These are phyloP conservation scores for Oryza officinalis DNA, from an alignment of 176 grass and related monocot species.

Conservation along the genomic window DNA sequence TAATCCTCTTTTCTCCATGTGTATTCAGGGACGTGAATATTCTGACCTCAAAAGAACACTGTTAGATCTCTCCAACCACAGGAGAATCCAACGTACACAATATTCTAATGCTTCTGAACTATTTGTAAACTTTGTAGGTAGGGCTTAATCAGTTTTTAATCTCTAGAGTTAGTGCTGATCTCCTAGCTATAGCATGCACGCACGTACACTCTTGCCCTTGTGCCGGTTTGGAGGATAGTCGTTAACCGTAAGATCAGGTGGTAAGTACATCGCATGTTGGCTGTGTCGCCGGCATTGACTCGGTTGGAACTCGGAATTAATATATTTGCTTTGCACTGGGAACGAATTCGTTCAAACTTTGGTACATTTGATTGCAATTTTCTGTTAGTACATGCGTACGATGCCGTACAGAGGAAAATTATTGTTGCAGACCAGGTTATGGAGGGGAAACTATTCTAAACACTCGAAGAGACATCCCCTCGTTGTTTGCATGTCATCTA, in stretches of 20 bases:
- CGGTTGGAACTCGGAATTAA: conserved; percentile 48
- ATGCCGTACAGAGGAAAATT: conserved; percentile 4
- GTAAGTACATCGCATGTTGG: conserved; percentile 38
- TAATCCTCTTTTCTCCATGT: background rate
- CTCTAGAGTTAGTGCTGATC: background rate
- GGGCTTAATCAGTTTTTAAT: conserved; percentile 10
- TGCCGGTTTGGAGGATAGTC: conserved; percentile 17
- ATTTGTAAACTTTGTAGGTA: background rate
- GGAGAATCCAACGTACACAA: conserved; percentile 3
- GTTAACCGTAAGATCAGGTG: background rate
- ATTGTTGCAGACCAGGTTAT: background rate
- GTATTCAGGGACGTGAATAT: background rate
- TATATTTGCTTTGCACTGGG: conserved; percentile 30
- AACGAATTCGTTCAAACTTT: conserved; percentile 35
- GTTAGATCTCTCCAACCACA: conserved; percentile 11
- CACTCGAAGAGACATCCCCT: too few species aligned
- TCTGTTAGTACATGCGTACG: background rate
- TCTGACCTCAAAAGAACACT: conserved; percentile 32
- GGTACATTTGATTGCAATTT: background rate
- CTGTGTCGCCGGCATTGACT: conserved; percentile 43
- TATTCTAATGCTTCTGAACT: conserved; percentile 30
- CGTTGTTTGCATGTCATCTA: too few species aligned
- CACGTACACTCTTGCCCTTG: conserved; percentile 19
- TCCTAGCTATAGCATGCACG: background rate
- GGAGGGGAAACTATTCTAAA: too few species aligned